Evolutionary conservation across 2,329 filamentous ascomycete genomes (phyloP).

Genomic region (Basipetospora sp.): DNA sequence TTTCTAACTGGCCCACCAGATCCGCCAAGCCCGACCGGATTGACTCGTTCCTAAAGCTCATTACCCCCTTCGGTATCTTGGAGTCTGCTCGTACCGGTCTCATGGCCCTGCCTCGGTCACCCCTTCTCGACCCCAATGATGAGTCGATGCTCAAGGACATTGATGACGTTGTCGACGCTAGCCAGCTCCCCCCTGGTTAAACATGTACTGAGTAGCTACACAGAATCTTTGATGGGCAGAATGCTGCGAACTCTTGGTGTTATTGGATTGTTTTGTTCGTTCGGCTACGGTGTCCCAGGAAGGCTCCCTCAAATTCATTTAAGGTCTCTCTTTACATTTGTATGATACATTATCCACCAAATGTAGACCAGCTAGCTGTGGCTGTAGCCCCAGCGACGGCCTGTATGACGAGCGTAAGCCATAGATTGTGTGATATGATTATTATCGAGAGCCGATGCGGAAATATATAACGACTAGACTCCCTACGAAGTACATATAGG

Average conservation of each 20-base stretch:
- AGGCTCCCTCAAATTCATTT: no score
- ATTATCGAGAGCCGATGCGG: no score
- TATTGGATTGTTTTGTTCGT: constrained; percentile 9
- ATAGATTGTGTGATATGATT: no score
- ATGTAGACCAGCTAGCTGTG: no score
- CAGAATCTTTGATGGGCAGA: constrained; percentile 9
- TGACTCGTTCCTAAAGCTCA: constrained; percentile 93
- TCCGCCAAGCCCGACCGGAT: constrained; percentile 89
- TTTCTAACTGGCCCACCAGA: no score
- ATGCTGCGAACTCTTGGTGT: neutral
- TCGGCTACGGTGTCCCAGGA: no score
- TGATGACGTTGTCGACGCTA: constrained; percentile 86
- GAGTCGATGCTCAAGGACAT: constrained; percentile 65
- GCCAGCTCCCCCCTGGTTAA: constrained; percentile 82
- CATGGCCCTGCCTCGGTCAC: constrained; percentile 90
- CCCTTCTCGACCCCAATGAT: constrained; percentile 61
- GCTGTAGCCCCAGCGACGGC: no score
- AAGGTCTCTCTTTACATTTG: no score
- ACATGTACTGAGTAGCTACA: constrained; percentile 5
- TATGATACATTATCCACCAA: no score
- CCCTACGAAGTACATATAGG: no score
- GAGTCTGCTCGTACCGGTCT: constrained; percentile 91
- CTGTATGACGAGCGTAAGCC: no score
- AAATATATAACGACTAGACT: no score
- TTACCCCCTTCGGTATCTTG: constrained; percentile 86